Conservation (phyloP, 257 asterid genomes). For the Solanum appendiculatum region DNA sequence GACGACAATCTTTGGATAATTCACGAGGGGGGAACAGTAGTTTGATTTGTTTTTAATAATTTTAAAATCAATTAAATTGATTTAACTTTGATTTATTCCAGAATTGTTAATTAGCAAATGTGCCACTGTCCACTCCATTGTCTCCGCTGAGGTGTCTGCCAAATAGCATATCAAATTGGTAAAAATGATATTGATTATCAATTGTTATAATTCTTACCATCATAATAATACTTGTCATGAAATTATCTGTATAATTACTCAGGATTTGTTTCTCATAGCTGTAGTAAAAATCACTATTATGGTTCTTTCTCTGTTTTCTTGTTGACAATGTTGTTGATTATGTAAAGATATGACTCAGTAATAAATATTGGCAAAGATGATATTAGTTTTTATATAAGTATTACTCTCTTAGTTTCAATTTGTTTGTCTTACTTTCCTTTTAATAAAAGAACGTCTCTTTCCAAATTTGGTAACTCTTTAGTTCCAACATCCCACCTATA, state of each 20-base stretch:
- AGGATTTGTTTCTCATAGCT: constrained; percentile 29
- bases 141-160: not conserved
- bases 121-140: not conserved
- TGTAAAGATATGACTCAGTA: not conserved
- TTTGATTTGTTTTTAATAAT: no score
- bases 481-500: not conserved
- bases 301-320: constrained; percentile 2
- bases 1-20: not conserved
- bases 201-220: not conserved
- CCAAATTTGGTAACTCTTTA: not conserved
- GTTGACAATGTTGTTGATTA: not conserved
- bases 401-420: not conserved
- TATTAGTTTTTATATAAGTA: not conserved
- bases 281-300: constrained; percentile 32
- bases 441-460: not conserved
- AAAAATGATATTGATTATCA: not conserved
- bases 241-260: constrained; percentile 28
- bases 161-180: not conserved
- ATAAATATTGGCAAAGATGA: not conserved
- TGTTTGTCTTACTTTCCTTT: not conserved
- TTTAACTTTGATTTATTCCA: no score
- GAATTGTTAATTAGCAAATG: not conserved
- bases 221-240: constrained; percentile 21
- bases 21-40: not conserved
- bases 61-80: no score